A percentile compares a stretch with the other conserved stretches of the same genome.
Conservation (phyloP, 2,329 filamentous ascomycete genomes). For the Microdochium trichocladiopsis region DNA sequence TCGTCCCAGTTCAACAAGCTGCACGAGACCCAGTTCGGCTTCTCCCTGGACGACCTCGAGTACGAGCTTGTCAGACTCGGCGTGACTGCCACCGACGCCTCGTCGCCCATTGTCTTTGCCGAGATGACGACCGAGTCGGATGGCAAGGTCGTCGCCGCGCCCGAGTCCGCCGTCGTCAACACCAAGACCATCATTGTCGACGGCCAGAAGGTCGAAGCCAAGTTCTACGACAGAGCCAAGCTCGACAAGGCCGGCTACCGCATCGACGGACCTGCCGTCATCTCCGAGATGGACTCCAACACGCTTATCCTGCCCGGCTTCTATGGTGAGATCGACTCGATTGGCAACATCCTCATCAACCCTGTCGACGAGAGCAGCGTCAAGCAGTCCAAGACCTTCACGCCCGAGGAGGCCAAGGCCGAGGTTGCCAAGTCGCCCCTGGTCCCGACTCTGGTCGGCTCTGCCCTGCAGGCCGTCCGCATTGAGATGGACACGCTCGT, state of each 20-base stretch:
- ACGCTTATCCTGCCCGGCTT: constrained; percentile 40
- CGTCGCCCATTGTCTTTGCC: constrained; percentile 29
- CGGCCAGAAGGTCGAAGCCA: constrained; percentile 29
- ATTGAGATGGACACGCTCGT: constrained; percentile 43
- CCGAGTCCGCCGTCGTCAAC: constrained; percentile 25
- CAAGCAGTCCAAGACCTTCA: constrained; percentile 18
- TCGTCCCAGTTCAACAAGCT: constrained; percentile 30
- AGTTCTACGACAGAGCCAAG: constrained; percentile 33
- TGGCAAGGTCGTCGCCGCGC: constrained; percentile 12
- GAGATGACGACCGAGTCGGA: constrained; percentile 10
- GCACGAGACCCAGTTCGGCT: constrained; percentile 37
- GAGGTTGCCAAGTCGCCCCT: constrained; percentile 30
- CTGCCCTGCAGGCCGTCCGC: constrained; percentile 35
- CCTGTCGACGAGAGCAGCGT: constrained; percentile 22
- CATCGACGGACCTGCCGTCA: constrained; percentile 35
- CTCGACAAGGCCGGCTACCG: constrained; percentile 30
- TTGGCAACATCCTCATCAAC: constrained; percentile 41
- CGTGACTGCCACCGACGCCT: constrained; percentile 33
- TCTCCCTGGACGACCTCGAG: constrained; percentile 31
- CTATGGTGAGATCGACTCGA: constrained; percentile 34
- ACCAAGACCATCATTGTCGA: constrained; percentile 30
- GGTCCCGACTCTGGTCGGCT: constrained; percentile 34
- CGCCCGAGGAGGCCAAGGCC: constrained; percentile 24
- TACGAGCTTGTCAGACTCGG: constrained; percentile 40
- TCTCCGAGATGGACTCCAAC: constrained; percentile 44